These are phyloP conservation scores for Hebeloma cylindrosporum DNA, from an alignment of 768 basidiomycete species.

Conservation along the genomic window DNA sequence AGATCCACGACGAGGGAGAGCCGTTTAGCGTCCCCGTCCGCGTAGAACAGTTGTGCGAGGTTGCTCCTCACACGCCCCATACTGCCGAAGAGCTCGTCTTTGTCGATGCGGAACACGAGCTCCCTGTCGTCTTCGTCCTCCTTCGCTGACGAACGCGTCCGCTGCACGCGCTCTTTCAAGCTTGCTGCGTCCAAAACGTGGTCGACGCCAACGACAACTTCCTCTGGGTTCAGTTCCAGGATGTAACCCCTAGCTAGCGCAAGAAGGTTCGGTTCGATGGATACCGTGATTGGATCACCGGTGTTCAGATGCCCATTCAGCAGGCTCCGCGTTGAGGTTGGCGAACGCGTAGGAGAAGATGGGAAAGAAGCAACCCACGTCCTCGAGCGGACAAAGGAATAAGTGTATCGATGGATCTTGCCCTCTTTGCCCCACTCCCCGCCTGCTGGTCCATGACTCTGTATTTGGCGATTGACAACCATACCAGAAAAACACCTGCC, in stretches of 20 bases:
- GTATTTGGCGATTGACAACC: slow-evolving; percentile 51
- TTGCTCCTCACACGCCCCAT: slow-evolving; percentile 90
- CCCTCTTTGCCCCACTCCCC: slow-evolving; percentile 31
- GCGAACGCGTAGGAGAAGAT: slow-evolving; percentile 16
- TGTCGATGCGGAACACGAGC: slow-evolving; percentile 83
- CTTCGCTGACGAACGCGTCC: background rate
- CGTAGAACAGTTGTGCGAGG: slow-evolving; percentile 85
- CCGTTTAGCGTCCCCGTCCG: slow-evolving; percentile 65
- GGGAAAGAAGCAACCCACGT: background rate
- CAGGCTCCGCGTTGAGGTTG: slow-evolving; percentile 30
- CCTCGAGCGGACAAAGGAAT: slow-evolving; percentile 59
- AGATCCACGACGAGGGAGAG: slow-evolving; percentile 84
- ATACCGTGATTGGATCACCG: slow-evolving; percentile 85
- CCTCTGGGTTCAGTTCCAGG: slow-evolving; percentile 59
- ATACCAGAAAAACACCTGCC: slow-evolving; percentile 87
- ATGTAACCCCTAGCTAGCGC: slow-evolving; percentile 86
- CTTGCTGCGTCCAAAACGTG: slow-evolving; percentile 51
- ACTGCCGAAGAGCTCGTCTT: slow-evolving; percentile 85
- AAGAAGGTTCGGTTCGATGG: slow-evolving; percentile 83
- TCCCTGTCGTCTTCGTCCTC: slow-evolving; percentile 17
- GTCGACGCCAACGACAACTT: slow-evolving; percentile 80
- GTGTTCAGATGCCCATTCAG: slow-evolving; percentile 76
- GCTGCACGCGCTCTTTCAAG: slow-evolving; percentile 8
- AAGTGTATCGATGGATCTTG: slow-evolving; percentile 78
- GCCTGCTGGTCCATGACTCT: too few relatives aligned